Percentiles rank a stretch among this genome's conserved stretches.
Conservation (phyloP, 805 yeast genomes). For the Lipomyces mesembrius region DNA sequence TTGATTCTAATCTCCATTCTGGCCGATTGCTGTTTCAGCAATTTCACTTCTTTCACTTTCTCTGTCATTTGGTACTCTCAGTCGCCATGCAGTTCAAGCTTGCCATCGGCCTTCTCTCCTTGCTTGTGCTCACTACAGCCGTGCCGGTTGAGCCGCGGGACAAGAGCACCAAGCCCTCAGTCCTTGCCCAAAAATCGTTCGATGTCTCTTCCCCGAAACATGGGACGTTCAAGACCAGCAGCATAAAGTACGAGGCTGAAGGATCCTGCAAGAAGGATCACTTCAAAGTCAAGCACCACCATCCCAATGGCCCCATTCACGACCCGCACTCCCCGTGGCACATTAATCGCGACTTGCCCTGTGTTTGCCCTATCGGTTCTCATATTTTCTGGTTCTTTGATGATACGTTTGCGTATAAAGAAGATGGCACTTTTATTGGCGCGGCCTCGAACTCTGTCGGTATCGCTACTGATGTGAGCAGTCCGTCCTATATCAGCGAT, state of each 20-base stretch:
- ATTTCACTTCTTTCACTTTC: not conserved
- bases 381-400: slow-evolving; percentile 34
- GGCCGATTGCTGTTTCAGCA: not conserved
- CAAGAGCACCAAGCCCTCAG: not conserved
- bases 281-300: slow-evolving; percentile 17
- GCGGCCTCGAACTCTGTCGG: slow-evolving; percentile 31
- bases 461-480: slow-evolving; percentile 6
- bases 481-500: slow-evolving; percentile 22
- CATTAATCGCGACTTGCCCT: slow-evolving; percentile 27
- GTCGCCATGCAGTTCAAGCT: slow-evolving; percentile 1
- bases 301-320: slow-evolving; percentile 10
- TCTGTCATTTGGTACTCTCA: not conserved
- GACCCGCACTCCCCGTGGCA: slow-evolving; percentile 26
- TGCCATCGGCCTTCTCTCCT: not conserved
- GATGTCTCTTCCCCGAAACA: not conserved
- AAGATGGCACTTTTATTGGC: slow-evolving; percentile 27
- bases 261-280: not conserved
- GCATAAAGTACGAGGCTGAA: not conserved
- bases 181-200: not conserved
- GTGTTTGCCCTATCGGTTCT: slow-evolving; percentile 26
- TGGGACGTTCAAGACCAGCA: not conserved
- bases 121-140: not conserved
- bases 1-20: no score
- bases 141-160: not conserved
- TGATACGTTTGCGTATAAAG: slow-evolving; percentile 28